Percentiles rank a stretch among this genome's conserved stretches.
phyloP scores from a whole-genome alignment of 768 basidiomycete species.

The Kwoniella europaea region DNA sequence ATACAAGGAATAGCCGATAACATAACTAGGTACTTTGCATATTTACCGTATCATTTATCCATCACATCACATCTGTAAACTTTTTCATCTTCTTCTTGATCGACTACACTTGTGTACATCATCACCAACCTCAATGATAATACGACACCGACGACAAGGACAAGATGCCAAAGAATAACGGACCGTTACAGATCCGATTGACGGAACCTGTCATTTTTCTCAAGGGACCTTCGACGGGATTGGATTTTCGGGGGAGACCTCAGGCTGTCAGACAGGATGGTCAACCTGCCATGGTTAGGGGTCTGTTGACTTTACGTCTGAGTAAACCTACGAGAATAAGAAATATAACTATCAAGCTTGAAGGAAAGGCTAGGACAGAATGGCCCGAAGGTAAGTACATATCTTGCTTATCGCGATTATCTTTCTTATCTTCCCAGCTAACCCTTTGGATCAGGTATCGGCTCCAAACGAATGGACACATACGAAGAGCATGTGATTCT shows the following conservation, averaged over 20 bases:
- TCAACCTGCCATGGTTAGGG: conserved; percentile 67
- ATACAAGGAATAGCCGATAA: not conserved
- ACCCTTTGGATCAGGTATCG: conserved; percentile 62
- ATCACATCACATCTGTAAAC: not conserved
- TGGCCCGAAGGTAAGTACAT: conserved; percentile 80
- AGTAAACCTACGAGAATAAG: conserved; percentile 82
- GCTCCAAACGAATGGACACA: conserved; percentile 74
- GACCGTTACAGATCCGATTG: conserved; percentile 63
- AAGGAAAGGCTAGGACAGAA: conserved; percentile 71
- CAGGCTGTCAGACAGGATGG: conserved; percentile 59
- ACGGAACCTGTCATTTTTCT: conserved; percentile 78
- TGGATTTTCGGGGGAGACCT: conserved; percentile 57
- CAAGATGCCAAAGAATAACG: conserved; percentile 47
- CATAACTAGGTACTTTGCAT: not conserved
- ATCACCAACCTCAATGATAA: not conserved
- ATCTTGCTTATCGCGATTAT: conserved; percentile 5
- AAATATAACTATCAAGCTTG: conserved; percentile 79
- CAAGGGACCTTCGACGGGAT: conserved; percentile 60
- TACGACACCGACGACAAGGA: not conserved
- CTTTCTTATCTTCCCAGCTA: not conserved
- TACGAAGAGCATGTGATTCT: conserved; percentile 78
- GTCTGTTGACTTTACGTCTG: conserved; percentile 68
- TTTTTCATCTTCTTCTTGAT: no score
- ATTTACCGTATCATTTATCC: not conserved
- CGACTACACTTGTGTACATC: not conserved